Base-by-base conservation (phyloP, 1,284 basidiomycete species). In the Malassezia equina region DNA sequence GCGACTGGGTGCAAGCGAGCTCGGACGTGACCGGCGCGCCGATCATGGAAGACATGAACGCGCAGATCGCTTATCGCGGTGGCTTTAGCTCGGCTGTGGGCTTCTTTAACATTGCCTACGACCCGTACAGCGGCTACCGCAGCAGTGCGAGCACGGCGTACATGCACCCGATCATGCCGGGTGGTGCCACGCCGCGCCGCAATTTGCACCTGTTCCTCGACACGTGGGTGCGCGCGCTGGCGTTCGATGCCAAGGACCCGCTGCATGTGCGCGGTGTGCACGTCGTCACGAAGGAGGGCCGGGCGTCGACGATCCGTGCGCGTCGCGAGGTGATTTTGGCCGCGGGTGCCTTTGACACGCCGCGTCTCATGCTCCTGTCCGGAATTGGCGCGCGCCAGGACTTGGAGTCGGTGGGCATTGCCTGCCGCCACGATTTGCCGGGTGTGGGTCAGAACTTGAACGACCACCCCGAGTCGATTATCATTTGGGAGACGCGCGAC, bases 391-490 rank as follows among this genome's bases (percentile, higher is more conserved):
- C 77, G 21, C 65, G 63, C 5, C 64, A 71, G 8, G 69, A 81
- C 6, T 68, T 82, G 4, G 67, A 75, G 32, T 65, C 59, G 23
- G 60, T 79, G 4, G 77, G 77, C 2, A 68, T 82, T 31, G 60
- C 72, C 2, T 60, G 75, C 31, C 74, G 75, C 51, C 60, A 79
- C 47, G 70, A 79, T 25, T 69, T 81, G 7, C 77, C 78, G 4
- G 79, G 79, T 5, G 80, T 81, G 1, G 81, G 80, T 4, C 73
- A 73, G 56, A 81, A 82, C 63, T 67, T 80, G 6, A 79, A 80
- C 45, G 81, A 81, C 50, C 80, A 81, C 54, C 73, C 73, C 7
- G 73, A 75, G 49, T 63, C 62, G 13, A 75, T 75, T 47, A 66
- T 69, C 42, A 71, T 69, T 63, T 75, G 71, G 74, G 63, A 65